These are phyloP conservation scores for Salix brachista DNA, from an alignment of 345 rosid species.

Conservation along the genomic window DNA sequence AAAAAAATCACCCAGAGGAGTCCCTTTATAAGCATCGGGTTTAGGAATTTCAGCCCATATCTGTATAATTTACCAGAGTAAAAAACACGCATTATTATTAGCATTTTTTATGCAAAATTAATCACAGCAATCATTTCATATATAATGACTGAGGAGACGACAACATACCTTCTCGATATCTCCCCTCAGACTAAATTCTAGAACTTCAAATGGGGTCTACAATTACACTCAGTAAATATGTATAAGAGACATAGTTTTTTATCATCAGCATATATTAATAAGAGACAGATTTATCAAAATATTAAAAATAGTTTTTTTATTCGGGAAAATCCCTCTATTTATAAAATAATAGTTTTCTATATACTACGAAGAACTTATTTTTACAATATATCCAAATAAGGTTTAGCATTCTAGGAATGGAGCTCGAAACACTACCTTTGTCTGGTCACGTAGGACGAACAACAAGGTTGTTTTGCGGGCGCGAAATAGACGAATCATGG, in stretches of 20 bases:
- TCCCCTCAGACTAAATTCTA: too few species aligned
- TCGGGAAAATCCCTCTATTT: too few species aligned
- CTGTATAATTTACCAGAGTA: conserved; percentile 11
- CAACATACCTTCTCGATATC: too few species aligned
- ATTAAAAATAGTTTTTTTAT: too few species aligned
- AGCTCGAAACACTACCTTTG: conserved; percentile 15
- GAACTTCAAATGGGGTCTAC: not conserved
- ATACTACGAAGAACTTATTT: too few species aligned
- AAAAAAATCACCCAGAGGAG: conserved; percentile 10
- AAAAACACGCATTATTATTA: not conserved
- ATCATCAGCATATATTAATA: too few species aligned
- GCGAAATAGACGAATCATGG: too few species aligned
- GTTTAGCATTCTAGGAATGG: not conserved
- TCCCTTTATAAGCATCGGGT: conserved; percentile 3
- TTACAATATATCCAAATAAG: too few species aligned
- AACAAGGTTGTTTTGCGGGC: conserved; percentile 28
- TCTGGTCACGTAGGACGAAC: conserved; percentile 35
- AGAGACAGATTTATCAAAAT: too few species aligned
- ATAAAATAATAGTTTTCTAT: too few species aligned
- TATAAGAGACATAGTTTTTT: not conserved
- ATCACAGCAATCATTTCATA: too few species aligned
- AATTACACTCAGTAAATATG: not conserved
- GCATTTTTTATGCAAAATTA: not conserved
- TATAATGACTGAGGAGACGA: too few species aligned
- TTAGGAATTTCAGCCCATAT: conserved; percentile 34